Evolutionary conservation across 139 green algal species (phyloP), one percentile per base, ranked within the genome.

Genomic region (Mesotaenium endlicherianum): DNA sequence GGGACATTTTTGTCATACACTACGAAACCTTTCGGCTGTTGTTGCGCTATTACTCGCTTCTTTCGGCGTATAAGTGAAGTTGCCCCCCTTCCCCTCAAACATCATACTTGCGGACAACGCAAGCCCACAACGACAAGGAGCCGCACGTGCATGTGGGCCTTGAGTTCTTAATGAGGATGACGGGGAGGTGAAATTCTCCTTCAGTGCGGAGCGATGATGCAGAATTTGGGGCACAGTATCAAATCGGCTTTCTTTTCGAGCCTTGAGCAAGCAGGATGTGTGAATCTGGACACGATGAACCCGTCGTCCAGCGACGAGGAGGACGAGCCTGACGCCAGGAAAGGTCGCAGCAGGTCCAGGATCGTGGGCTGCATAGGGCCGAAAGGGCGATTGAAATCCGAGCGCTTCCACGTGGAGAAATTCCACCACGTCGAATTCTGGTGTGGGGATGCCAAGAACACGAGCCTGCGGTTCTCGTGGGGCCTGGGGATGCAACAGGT

Each of bases 341-440:
- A 34, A 16, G n/a, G 26, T 16, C 14, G 17, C 8, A 38, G 58
- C 17, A 31, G 58, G 8, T 39, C 14, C 58, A 16, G 5, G 30
- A 38, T 8, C 14, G 58, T 8, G 5, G 58, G 30, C 14, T 8
- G 30, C 11, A 31, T 70, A 16, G 58, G n/a, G 17, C 70, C 70
- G 42, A n/a, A 31, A n/a, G n/a, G n/a, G n/a, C n/a, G n/a, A n/a
- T n/a, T 64, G 2, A 47, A 0, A 4, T 91, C 76, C 60, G 95
- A 98, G 86, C 81, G 70, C 50, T 98, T 98, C 55, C 2, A 79
- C 1, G 84, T 95, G 26, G 75, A 91, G 20, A 77, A 90, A n/a
- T 98, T 98, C 45, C 94, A 98, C 70, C 93, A 97, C 81, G 81
- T 99, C 39, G 95, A 99, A 80, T 97, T 97, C 58, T 99, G 91